Percentiles rank a stretch among this genome's conserved stretches.
Evolutionary conservation across 805 yeast species (phyloP).

Genomic region (Pichia heedii): DNA sequence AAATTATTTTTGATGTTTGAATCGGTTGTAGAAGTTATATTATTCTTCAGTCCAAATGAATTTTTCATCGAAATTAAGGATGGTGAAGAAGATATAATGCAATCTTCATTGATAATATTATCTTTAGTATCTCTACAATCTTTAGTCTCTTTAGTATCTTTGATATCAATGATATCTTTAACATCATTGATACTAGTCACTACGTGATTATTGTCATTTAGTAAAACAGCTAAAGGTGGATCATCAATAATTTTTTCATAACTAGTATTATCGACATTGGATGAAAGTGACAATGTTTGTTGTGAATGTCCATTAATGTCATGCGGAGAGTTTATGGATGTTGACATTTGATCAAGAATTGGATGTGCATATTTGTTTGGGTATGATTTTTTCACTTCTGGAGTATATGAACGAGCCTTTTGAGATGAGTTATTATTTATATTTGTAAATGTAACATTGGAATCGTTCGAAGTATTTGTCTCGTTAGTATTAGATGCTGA

Average conservation of each 20-base stretch:
- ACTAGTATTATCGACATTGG: background rate
- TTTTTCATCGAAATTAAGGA: background rate
- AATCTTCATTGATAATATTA: background rate
- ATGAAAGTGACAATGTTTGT: background rate
- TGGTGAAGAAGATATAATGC: background rate
- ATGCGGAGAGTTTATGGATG: constrained; percentile 1
- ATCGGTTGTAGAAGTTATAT: background rate
- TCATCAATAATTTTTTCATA: too few relatives aligned
- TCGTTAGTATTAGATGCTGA: background rate
- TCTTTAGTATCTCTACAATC: background rate
- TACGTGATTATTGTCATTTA: too few relatives aligned
- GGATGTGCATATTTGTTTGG: background rate
- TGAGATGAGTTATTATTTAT: constrained; percentile 7
- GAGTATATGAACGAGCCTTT: constrained; percentile 9
- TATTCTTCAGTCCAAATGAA: background rate
- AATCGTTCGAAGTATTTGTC: background rate
- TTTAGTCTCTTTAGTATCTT: background rate
- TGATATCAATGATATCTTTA: background rate
- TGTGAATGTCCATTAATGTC: too few relatives aligned
- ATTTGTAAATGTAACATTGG: background rate
- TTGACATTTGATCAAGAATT: constrained; percentile 6
- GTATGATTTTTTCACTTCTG: background rate
- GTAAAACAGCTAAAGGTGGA: too few relatives aligned
- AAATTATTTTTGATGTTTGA: too few relatives aligned
- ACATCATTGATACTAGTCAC: background rate